Evolutionary conservation across 2,329 filamentous ascomycete species (phyloP), one percentile per base, ranked within the genome.

Genomic region (Aureobasidium leucospermi): DNA sequence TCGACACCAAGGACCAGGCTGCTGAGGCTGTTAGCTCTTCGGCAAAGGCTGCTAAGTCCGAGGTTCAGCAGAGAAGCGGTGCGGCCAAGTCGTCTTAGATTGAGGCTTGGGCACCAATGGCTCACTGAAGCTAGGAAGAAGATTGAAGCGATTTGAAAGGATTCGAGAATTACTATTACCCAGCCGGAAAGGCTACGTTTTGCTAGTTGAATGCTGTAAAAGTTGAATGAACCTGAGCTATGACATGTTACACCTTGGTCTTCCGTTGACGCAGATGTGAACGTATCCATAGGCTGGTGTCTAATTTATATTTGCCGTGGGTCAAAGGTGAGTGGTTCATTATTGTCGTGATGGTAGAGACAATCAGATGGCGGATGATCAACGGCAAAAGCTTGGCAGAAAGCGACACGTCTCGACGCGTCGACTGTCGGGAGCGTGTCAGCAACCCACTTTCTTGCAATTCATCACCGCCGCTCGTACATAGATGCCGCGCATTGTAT

Each of bases 11-110:
- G 82, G 84, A 83, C 67, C 87, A 93, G 80, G 85, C 84, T 55
- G 85, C 85, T 68, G 86, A 82, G 68, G 81, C 81, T 58, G 78
- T 81, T 61, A 77, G 79, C 63, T 81, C 79, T 60, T 81, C 81
- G 53, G 77, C 89, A 47, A 87, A 86, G 67, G 91, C 94, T 80
- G 87, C 84, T 66, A 90, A 95, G 85, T 76, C 79, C 57, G 83
- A 84, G 69, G 78, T 80, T 57, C 85, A 82, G 74, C 86, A 86
- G 81, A 78, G 83, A 66, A 78, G 74, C 59, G 83, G 81, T 28
- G 71, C 75, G 8, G 19, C 52, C 39, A 56, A 56, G 67, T 75
- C 73, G 28, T 51, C 61, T 36, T 45, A 51, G 46, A 43, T 56
- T 13, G 48, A 52, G 36, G 36, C 34, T 41, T 52, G 48, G 48